Evolutionary conservation across 805 yeast genomes (phyloP).

Genomic region (Wickerhamomyces bovis): DNA sequence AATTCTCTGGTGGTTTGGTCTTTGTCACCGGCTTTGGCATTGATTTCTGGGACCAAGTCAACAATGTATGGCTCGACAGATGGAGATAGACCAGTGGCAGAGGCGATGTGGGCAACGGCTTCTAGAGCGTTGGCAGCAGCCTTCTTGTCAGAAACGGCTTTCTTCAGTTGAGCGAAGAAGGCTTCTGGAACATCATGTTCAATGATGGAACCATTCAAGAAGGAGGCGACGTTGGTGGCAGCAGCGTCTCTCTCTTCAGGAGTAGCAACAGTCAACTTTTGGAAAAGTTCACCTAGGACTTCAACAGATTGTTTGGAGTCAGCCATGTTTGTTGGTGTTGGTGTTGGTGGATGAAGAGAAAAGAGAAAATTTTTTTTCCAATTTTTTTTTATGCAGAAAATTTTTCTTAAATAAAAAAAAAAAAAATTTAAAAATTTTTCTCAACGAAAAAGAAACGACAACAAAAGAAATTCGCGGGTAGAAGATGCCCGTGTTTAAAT

Average conservation of each 20-base stretch:
- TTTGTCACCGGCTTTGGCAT: slow-evolving; percentile 88
- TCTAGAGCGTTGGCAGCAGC: slow-evolving; percentile 73
- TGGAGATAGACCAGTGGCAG: slow-evolving; percentile 72
- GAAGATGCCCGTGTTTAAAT: not conserved
- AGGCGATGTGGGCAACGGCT: slow-evolving; percentile 82
- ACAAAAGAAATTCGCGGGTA: not conserved
- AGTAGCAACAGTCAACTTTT: slow-evolving; percentile 85
- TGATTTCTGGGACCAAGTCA: slow-evolving; percentile 61
- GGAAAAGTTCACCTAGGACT: slow-evolving; percentile 90
- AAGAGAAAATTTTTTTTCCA: not conserved
- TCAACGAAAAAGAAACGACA: not conserved
- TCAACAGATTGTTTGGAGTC: slow-evolving; percentile 46
- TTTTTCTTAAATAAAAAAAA: not conserved
- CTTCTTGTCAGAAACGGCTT: slow-evolving; percentile 79
- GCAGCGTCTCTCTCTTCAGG: slow-evolving; percentile 78
- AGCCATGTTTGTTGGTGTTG: slow-evolving; percentile 28
- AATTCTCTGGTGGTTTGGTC: slow-evolving; percentile 63
- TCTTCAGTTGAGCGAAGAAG: slow-evolving; percentile 73
- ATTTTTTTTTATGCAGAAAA: not conserved
- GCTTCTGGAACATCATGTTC: slow-evolving; percentile 96
- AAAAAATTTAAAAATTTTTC: not conserved
- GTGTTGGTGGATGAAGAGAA: not conserved
- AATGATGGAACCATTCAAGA: slow-evolving; percentile 93
- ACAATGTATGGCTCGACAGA: slow-evolving; percentile 95
- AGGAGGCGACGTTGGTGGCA: slow-evolving; percentile 84